A percentile compares a stretch with the other conserved stretches of the same genome.
Evolutionary conservation across 352 stramenopile genomes (phyloP).

Genomic region (Phytophthora boehmeriae): DNA sequence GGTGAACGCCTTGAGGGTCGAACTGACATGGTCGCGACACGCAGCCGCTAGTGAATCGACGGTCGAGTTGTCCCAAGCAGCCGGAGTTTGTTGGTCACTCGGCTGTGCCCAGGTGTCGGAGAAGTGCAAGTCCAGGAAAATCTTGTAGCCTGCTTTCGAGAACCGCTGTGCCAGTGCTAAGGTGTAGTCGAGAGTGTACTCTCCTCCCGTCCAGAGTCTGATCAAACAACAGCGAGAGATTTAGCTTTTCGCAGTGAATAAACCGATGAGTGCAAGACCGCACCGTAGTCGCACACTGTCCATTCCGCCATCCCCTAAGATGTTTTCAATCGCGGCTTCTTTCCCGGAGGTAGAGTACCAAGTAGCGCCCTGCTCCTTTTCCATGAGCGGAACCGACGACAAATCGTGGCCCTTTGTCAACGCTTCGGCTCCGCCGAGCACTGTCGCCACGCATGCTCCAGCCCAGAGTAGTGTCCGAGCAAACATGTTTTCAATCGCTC

Average conservation of each 20-base stretch:
- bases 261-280: not conserved
- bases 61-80: conserved; percentile 25
- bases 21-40: conserved; percentile 30
- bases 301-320: conserved; percentile 35
- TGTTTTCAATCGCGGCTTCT: conserved; percentile 28
- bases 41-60: conserved; percentile 21
- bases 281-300: conserved; percentile 39
- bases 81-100: conserved; percentile 21
- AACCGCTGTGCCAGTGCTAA: conserved; percentile 30
- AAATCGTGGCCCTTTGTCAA: conserved; percentile 39
- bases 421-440: conserved; percentile 12
- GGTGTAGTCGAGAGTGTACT: conserved; percentile 34
- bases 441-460: conserved; percentile 1
- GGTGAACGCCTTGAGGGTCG: conserved; percentile 36
- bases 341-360: conserved; percentile 30
- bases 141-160: conserved; percentile 34
- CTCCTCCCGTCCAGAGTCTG: conserved; percentile 34
- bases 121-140: conserved; percentile 44
- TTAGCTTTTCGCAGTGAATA: too few species aligned
- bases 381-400: conserved; percentile 32
- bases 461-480: conserved; percentile 5
- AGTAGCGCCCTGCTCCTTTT: conserved; percentile 24
- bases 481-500: conserved; percentile 3
- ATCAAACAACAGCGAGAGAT: not conserved
- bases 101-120: conserved; percentile 39